Conservation (phyloP, 169 alveolate species). For the Cyclospora cayetanensis region DNA sequence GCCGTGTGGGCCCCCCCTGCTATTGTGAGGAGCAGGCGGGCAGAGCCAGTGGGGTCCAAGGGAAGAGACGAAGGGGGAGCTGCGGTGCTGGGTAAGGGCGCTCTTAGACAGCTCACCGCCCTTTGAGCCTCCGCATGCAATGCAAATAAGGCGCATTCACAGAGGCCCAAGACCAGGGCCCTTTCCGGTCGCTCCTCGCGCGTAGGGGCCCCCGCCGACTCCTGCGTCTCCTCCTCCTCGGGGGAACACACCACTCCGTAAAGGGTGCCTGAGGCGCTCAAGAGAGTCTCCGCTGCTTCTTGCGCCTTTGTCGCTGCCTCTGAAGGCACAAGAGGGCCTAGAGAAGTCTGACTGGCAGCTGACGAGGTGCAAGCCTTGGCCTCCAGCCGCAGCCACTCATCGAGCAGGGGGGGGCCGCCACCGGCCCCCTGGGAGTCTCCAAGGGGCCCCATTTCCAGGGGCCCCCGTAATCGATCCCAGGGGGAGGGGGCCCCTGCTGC, state of each 20-base stretch:
- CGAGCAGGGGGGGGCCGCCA: neutral
- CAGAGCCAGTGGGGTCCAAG: neutral
- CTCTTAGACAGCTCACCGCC: neutral
- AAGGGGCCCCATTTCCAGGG: neutral
- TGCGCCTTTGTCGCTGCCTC: neutral
- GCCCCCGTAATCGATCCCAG: neutral
- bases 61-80: neutral
- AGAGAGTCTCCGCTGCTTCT: neutral
- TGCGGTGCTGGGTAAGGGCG: neutral
- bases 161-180: neutral
- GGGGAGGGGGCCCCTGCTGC: neutral
- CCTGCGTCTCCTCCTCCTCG: neutral
- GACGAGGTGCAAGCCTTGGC: neutral
- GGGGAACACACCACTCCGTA: neutral
- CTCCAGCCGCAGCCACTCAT: neutral
- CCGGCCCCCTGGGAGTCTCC: neutral
- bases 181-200: too few relatives aligned
- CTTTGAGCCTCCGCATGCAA: conserved; percentile 12
- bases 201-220: neutral
- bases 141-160: neutral
- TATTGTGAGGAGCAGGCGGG: neutral
- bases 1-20: neutral
- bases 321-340: neutral
- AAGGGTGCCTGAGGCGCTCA: neutral
- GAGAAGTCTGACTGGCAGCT: neutral